phyloP scores from a whole-genome alignment of 768 basidiomycete genomes.

The Phylloporus arenicola region DNA sequence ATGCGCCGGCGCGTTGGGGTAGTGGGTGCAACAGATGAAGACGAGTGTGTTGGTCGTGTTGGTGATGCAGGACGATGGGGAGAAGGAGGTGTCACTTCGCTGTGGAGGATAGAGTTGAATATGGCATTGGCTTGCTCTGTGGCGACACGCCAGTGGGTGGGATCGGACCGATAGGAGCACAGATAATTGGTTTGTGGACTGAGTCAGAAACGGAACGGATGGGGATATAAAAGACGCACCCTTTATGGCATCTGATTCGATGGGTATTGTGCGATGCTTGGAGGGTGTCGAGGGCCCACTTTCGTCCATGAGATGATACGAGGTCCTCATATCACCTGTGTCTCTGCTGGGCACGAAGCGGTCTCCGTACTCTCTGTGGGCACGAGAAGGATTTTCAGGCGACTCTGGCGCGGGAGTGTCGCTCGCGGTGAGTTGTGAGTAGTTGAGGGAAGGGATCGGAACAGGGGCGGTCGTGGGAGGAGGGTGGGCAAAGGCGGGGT shows the following conservation, averaged over 20 bases:
- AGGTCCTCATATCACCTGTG: slow-evolving; percentile 53
- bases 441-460: slow-evolving; percentile 54
- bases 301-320: slow-evolving; percentile 56
- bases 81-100: slow-evolving; percentile 70
- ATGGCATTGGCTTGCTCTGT: slow-evolving; percentile 81
- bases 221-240: slow-evolving; percentile 36
- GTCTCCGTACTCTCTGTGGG: slow-evolving; percentile 42
- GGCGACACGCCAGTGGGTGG: slow-evolving; percentile 1
- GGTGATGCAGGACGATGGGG: slow-evolving; percentile 62
- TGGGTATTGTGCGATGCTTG: slow-evolving; percentile 58
- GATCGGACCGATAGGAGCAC: slow-evolving; percentile 19
- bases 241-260: slow-evolving; percentile 72
- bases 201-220: neutral
- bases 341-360: slow-evolving; percentile 65
- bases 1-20: slow-evolving; percentile 53
- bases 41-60: slow-evolving; percentile 37
- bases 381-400: slow-evolving; percentile 31
- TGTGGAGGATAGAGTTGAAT: slow-evolving; percentile 71
- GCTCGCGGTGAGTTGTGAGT: slow-evolving; percentile 46
- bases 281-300: slow-evolving; percentile 53
- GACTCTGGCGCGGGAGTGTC: slow-evolving; percentile 44
- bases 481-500: slow-evolving; percentile 48
- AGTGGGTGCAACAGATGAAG: slow-evolving; percentile 37
- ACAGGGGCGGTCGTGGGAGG: slow-evolving; percentile 31
- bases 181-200: slow-evolving; percentile 1